phyloP scores from a whole-genome alignment of 495 filamentous ascomycete species.

The Lichina pygmaea region DNA sequence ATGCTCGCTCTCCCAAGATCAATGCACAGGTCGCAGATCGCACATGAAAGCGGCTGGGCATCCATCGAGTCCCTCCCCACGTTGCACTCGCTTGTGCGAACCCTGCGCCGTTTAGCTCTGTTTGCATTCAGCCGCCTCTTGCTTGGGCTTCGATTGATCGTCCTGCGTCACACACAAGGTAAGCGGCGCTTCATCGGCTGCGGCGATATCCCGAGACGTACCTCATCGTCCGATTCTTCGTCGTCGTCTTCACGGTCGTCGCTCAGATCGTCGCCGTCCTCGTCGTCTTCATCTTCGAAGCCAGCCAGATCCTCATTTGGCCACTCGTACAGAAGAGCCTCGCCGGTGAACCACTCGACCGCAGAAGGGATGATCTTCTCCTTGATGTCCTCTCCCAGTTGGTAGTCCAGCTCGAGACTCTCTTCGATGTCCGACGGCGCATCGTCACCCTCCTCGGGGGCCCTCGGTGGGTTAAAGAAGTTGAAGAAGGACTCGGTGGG shows the following conservation, averaged over 20 bases:
- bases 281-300: conserved; percentile 72
- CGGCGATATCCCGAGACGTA: conserved; percentile 17
- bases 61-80: too few species aligned
- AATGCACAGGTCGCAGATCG: too few species aligned
- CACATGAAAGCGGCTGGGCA: too few species aligned
- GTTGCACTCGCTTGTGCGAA: background rate
- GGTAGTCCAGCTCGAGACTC: conserved; percentile 94
- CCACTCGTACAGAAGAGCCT: conserved; percentile 91
- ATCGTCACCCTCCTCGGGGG: conserved; percentile 45
- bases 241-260: conserved; percentile 74
- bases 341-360: conserved; percentile 98
- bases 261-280: conserved; percentile 68
- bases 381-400: conserved; percentile 98
- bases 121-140: conserved; percentile 98
- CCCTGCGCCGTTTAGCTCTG: conserved; percentile 44
- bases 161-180: conserved; percentile 30
- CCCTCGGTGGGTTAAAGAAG: conserved; percentile 92
- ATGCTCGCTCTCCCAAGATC: too few species aligned
- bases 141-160: conserved; percentile 87
- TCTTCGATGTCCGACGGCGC: conserved; percentile 80
- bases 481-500: conserved; percentile 99
- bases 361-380: conserved; percentile 98
- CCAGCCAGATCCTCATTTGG: conserved; percentile 66
- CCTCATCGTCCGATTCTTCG: conserved; percentile 81
- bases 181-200: conserved; percentile 3